Evolutionary conservation across 768 basidiomycete species (phyloP).

Genomic region (Pisolithus orientalis): DNA sequence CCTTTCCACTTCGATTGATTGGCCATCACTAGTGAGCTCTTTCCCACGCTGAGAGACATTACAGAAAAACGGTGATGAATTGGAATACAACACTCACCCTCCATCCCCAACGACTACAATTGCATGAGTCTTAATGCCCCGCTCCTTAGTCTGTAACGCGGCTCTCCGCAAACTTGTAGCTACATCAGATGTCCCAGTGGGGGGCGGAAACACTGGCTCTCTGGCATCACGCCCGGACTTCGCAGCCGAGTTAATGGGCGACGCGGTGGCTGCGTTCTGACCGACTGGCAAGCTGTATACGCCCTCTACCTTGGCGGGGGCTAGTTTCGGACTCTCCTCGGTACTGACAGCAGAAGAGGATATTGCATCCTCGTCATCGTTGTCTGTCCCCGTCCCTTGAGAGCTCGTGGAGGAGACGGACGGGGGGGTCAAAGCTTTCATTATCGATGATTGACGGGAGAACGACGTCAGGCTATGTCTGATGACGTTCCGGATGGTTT

Average conservation of each 20-base stretch:
- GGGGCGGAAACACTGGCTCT: background rate
- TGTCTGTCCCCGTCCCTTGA: slow-evolving; percentile 22
- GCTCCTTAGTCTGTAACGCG: slow-evolving; percentile 38
- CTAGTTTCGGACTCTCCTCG: slow-evolving; percentile 1
- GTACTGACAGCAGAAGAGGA: slow-evolving; percentile 29
- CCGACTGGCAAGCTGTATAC: background rate
- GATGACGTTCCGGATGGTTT: slow-evolving; percentile 58
- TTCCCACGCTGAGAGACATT: slow-evolving; percentile 46
- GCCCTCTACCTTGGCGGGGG: slow-evolving; percentile 5
- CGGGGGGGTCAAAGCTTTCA: slow-evolving; percentile 28
- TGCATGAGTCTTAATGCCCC: slow-evolving; percentile 46
- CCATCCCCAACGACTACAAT: slow-evolving; percentile 60
- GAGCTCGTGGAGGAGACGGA: background rate
- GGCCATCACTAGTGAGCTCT: slow-evolving; percentile 62
- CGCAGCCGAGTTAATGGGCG: background rate
- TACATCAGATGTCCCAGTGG: slow-evolving; percentile 14
- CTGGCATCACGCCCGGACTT: background rate
- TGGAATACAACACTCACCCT: slow-evolving; percentile 36
- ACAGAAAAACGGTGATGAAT: background rate
- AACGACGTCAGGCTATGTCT: slow-evolving; percentile 50
- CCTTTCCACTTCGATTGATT: slow-evolving; percentile 72
- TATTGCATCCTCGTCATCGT: slow-evolving; percentile 29
- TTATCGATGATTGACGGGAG: slow-evolving; percentile 43
- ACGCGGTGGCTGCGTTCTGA: background rate
- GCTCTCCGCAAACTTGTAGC: slow-evolving; percentile 39